These are phyloP conservation scores for Boechera stricta DNA, from an alignment of 345 rosid species.

Conservation along the genomic window DNA sequence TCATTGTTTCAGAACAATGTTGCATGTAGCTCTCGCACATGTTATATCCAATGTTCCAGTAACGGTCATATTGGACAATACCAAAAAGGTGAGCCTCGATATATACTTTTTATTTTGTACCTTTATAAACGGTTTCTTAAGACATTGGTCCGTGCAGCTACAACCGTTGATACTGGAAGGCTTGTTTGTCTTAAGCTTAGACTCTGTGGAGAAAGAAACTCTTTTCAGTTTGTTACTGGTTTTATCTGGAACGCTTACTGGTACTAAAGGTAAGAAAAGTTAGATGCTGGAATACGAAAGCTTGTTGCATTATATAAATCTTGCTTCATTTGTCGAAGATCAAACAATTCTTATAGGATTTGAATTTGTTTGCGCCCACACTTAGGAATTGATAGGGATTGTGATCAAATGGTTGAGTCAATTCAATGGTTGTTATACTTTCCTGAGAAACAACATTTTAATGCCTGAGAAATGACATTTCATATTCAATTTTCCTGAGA, in stretches of 20 bases:
- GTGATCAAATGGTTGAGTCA: slow-evolving; percentile 11
- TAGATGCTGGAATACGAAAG: slow-evolving; percentile 16
- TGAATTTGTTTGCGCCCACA: neutral
- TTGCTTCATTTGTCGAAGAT: neutral
- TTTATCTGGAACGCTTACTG: slow-evolving; percentile 79
- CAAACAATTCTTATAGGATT: neutral
- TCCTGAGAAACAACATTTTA: neutral
- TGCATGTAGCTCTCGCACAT: slow-evolving; percentile 70
- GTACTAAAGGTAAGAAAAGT: slow-evolving; percentile 58
- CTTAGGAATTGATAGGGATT: neutral
- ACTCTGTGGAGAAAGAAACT: slow-evolving; percentile 59
- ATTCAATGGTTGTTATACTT: neutral
- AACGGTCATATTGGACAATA: slow-evolving; percentile 64
- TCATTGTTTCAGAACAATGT: slow-evolving; percentile 62
- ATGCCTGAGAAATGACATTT: neutral
- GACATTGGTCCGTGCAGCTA: slow-evolving; percentile 54
- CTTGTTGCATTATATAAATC: slow-evolving; percentile 13
- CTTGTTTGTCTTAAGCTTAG: slow-evolving; percentile 57
- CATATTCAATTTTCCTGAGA: neutral
- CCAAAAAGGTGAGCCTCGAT: slow-evolving; percentile 65
- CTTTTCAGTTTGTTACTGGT: slow-evolving; percentile 72
- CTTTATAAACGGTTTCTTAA: slow-evolving; percentile 25
- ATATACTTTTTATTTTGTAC: slow-evolving; percentile 19
- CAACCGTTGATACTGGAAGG: slow-evolving; percentile 72
- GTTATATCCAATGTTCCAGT: slow-evolving; percentile 71